These are phyloP conservation scores for Leishmania turanica DNA, from an alignment of 208 protist species.

Conservation along the genomic window DNA sequence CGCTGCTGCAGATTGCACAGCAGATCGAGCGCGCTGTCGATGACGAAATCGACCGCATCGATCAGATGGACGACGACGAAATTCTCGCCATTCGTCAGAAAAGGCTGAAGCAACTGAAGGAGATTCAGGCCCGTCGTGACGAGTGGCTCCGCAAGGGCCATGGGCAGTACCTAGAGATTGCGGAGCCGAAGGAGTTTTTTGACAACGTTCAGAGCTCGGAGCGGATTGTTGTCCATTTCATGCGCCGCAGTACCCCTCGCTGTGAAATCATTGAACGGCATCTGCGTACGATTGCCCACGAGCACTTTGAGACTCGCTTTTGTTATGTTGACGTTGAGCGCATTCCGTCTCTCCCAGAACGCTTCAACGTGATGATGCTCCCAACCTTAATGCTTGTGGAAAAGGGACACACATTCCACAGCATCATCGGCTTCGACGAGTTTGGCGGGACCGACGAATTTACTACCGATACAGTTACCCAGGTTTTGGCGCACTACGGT, in stretches of 20 bases:
- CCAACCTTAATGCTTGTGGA: conserved; percentile 93
- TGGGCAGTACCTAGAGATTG: conserved; percentile 78
- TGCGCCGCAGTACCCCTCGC: conserved; percentile 79
- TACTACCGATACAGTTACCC: conserved; percentile 64
- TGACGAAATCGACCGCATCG: conserved; percentile 79
- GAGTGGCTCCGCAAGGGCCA: conserved; percentile 89
- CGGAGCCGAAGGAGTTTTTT: conserved; percentile 87
- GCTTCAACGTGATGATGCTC: conserved; percentile 93
- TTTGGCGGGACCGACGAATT: conserved; percentile 92
- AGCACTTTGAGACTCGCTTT: conserved; percentile 91
- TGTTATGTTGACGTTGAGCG: conserved; percentile 91
- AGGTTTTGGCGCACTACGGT: conserved; percentile 75
- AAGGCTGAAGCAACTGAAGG: conserved; percentile 76
- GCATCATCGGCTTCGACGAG: conserved; percentile 95
- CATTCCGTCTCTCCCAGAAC: conserved; percentile 80
- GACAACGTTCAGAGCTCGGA: conserved; percentile 74
- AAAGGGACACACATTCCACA: conserved; percentile 89
- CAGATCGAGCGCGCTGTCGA: conserved; percentile 88
- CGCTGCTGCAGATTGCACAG: conserved; percentile 75
- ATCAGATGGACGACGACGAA: conserved; percentile 93
- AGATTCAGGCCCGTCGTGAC: conserved; percentile 68
- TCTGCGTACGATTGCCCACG: conserved; percentile 64
- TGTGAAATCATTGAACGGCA: conserved; percentile 91
- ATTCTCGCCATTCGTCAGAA: conserved; percentile 69
- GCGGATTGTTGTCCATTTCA: conserved; percentile 92